Conservation (phyloP, 2,329 filamentous ascomycete species). For the Verticillium albo-atrum region DNA sequence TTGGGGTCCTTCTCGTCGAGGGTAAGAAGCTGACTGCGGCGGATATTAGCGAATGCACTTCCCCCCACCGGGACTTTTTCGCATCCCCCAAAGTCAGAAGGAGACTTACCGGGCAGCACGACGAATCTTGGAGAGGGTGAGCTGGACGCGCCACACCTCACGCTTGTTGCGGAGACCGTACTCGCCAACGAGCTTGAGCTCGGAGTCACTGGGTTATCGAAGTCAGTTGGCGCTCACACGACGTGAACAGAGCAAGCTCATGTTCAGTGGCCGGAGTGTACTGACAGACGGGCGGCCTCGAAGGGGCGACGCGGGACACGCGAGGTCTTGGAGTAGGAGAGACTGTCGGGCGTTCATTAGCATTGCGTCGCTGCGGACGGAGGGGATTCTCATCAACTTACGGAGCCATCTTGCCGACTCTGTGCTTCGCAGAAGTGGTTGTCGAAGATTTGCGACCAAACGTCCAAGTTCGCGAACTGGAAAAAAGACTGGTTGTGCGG, state of each 20-base stretch:
- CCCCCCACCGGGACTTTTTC: background rate
- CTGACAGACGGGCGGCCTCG: conserved; percentile 99
- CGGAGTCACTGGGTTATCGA: conserved; percentile 76
- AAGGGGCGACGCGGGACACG: conserved; percentile 98
- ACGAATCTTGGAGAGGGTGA: conserved; percentile 99
- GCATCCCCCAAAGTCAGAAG: background rate
- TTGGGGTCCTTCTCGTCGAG: conserved; percentile 99
- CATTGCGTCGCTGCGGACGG: background rate
- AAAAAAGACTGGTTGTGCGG: conserved; percentile 2
- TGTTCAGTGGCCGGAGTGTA: conserved; percentile 93
- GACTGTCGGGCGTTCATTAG: conserved; percentile 22
- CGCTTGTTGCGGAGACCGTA: conserved; percentile 99
- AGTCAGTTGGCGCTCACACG: conserved; percentile 74
- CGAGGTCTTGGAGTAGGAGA: conserved; percentile 98
- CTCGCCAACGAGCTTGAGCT: conserved; percentile 99
- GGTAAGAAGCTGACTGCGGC: conserved; percentile 89
- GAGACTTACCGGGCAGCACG: conserved; percentile 90
- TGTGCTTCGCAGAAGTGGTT: conserved; percentile 4
- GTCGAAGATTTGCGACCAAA: background rate
- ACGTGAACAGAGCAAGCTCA: conserved; percentile 98
- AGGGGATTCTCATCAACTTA: conserved; percentile 17
- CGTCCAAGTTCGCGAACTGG: conserved; percentile 2
- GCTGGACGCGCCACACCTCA: conserved; percentile 99
- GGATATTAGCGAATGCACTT: conserved; percentile 17
- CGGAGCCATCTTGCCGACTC: conserved; percentile 38